phyloP scores from a whole-genome alignment of 2,329 filamentous ascomycete species.

The Hypoxylon sp. region DNA sequence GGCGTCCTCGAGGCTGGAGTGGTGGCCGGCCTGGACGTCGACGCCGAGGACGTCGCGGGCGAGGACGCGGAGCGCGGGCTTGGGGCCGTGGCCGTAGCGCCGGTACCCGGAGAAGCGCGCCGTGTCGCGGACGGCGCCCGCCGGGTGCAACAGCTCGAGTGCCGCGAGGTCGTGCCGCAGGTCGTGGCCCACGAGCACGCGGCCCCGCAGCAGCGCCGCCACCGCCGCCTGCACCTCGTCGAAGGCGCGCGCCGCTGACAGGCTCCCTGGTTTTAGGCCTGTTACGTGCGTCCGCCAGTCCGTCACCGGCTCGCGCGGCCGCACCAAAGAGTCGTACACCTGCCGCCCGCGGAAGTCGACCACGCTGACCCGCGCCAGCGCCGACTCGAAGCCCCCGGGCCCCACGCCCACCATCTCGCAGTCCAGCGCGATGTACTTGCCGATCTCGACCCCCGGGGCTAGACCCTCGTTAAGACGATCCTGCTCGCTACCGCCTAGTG shows the following conservation, averaged over 20 bases:
- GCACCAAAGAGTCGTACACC: slow-evolving; percentile 93
- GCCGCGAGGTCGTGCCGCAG: slow-evolving; percentile 75
- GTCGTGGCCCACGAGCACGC: slow-evolving; percentile 76
- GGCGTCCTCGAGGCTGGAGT: slow-evolving; percentile 80
- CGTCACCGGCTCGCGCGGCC: slow-evolving; percentile 77
- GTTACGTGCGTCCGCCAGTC: slow-evolving; percentile 91
- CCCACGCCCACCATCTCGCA: slow-evolving; percentile 98
- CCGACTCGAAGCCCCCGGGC: slow-evolving; percentile 72
- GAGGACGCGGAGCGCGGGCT: slow-evolving; percentile 70
- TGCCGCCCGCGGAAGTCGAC: slow-evolving; percentile 95
- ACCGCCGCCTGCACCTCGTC: slow-evolving; percentile 79
- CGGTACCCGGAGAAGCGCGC: slow-evolving; percentile 78
- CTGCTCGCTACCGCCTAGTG: slow-evolving; percentile 50
- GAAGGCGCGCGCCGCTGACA: slow-evolving; percentile 68
- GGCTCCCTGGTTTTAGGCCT: slow-evolving; percentile 73
- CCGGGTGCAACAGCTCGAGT: slow-evolving; percentile 79
- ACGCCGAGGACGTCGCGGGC: slow-evolving; percentile 65
- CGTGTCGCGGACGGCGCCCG: slow-evolving; percentile 83
- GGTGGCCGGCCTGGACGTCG: slow-evolving; percentile 69
- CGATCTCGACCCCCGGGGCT: slow-evolving; percentile 69
- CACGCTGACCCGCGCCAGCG: slow-evolving; percentile 84
- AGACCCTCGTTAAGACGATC: slow-evolving; percentile 69
- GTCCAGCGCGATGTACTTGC: slow-evolving; percentile 92
- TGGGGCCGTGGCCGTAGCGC: slow-evolving; percentile 71
- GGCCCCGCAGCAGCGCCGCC: slow-evolving; percentile 66